Evolutionary conservation across 2,329 filamentous ascomycete genomes (phyloP).

Genomic region (Apiospora aurea): DNA sequence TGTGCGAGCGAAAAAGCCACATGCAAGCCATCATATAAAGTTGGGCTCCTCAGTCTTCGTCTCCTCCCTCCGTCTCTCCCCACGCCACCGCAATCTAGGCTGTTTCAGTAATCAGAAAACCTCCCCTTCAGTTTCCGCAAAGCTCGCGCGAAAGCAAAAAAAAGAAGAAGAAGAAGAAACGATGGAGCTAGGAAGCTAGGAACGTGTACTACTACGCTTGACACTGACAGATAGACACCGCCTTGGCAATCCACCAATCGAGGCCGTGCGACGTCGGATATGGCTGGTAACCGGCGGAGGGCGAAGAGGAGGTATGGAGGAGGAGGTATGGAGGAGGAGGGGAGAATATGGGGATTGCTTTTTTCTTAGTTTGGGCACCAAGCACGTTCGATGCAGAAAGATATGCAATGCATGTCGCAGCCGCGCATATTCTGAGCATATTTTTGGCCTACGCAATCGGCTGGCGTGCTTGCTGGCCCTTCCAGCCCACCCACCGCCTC

Average conservation of each 20-base stretch:
- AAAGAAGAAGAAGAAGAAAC: no score
- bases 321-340: no score
- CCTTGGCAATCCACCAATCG: neutral
- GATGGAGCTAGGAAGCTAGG: neutral
- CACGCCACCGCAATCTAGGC: constrained; percentile 12
- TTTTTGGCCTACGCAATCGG: neutral
- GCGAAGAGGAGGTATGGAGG: no score
- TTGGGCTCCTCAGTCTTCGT: neutral
- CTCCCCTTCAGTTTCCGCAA: neutral
- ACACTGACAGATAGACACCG: neutral
- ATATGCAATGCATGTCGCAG: neutral
- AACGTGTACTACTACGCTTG: neutral
- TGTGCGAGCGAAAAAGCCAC: neutral
- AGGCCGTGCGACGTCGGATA: constrained; percentile 19
- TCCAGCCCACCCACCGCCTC: neutral
- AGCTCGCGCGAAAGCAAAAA: neutral
- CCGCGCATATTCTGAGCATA: constrained; percentile 1
- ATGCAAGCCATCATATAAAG: constrained; percentile 18
- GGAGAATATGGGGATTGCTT: neutral
- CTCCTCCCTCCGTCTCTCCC: neutral
- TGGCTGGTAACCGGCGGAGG: neutral
- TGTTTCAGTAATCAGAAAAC: neutral
- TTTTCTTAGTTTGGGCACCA: constrained; percentile 16
- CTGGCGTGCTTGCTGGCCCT: neutral
- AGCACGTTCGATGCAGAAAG: neutral